phyloP scores from a whole-genome alignment of 306 rosid genomes.

The Corylus avellana region DNA sequence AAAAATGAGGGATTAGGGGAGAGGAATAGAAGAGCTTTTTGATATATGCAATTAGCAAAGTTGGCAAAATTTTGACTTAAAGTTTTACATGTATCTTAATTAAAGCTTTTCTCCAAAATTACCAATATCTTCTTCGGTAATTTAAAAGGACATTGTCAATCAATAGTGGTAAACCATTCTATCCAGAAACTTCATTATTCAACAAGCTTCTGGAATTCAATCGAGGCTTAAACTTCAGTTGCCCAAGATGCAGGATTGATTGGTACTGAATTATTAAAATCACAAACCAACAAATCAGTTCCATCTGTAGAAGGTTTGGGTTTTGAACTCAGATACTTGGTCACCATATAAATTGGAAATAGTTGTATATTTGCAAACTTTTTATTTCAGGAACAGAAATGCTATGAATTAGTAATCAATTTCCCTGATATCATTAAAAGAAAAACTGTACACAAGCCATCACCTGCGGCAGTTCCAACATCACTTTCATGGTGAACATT shows the following conservation, averaged over 20 bases:
- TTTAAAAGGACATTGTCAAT: neutral
- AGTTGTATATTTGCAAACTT: neutral
- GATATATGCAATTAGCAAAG: neutral
- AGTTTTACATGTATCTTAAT: neutral
- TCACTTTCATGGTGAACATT: conserved; percentile 29
- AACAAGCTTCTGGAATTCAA: neutral
- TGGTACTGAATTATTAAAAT: neutral
- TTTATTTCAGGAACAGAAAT: neutral
- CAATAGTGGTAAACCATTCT: neutral
- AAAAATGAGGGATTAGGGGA: neutral
- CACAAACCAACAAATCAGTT: neutral
- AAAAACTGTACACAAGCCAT: conserved; percentile 25
- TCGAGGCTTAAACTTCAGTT: neutral
- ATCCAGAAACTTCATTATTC: neutral
- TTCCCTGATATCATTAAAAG: neutral
- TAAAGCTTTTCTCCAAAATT: neutral
- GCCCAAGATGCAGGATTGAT: neutral
- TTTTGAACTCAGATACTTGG: neutral
- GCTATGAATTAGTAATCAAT: neutral
- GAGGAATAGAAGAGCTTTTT: neutral
- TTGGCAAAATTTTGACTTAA: neutral
- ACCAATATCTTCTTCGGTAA: neutral
- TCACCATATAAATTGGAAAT: neutral
- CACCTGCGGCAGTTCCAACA: conserved; percentile 32
- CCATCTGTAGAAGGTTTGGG: neutral